Conservation (phyloP, 768 basidiomycete species). For the Mycena haematopus region DNA sequence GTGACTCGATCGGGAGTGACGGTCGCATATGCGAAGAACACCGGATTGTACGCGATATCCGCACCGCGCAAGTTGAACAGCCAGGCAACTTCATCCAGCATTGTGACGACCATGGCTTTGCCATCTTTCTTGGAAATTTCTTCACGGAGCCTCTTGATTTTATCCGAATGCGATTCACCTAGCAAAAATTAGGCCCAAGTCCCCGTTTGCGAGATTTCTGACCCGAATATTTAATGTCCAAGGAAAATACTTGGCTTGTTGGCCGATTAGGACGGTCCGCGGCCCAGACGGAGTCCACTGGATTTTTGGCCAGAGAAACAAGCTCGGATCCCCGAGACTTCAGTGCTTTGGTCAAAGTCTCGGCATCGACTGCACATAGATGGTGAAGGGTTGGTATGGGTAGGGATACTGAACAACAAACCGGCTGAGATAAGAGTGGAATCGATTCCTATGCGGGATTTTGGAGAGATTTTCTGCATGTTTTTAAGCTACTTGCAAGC, state of each 20-base stretch:
- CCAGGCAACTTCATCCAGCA: slow-evolving; percentile 96
- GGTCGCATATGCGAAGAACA: slow-evolving; percentile 93
- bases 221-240: slow-evolving; percentile 80
- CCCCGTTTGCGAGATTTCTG: background rate
- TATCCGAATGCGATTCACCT: slow-evolving; percentile 60
- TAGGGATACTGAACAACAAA: slow-evolving; percentile 37
- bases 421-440: slow-evolving; percentile 74
- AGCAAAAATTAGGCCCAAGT: background rate
- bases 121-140: slow-evolving; percentile 66
- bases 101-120: slow-evolving; percentile 82
- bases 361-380: slow-evolving; percentile 62
- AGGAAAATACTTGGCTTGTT: slow-evolving; percentile 65
- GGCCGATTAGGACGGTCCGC: slow-evolving; percentile 72
- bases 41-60: slow-evolving; percentile 89
- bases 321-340: slow-evolving; percentile 60
- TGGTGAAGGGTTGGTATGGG: background rate
- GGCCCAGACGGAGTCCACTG: slow-evolving; percentile 82
- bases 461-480: slow-evolving; percentile 62
- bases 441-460: slow-evolving; percentile 82
- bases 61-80: slow-evolving; percentile 90
- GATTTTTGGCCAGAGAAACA: slow-evolving; percentile 71
- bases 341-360: slow-evolving; percentile 64
- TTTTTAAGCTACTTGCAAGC: slow-evolving; percentile 1
- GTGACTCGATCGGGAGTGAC: slow-evolving; percentile 63
- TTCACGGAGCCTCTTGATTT: slow-evolving; percentile 70